Evolutionary conservation across 768 basidiomycete species (phyloP), one percentile per base, ranked within the genome.

Genomic region (Russula sp.): DNA sequence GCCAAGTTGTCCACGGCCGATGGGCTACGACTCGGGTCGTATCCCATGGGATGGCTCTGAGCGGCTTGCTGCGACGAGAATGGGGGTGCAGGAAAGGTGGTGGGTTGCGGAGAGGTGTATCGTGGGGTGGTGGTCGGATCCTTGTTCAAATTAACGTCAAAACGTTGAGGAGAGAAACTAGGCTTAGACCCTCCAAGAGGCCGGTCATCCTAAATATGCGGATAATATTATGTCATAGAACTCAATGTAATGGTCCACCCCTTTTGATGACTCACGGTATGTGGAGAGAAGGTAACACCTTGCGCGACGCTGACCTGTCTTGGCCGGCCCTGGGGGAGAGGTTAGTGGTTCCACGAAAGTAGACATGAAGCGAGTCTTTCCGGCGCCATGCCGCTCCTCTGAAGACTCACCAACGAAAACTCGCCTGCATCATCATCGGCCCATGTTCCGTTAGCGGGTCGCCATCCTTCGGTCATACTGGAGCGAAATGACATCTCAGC

Each of bases 401-500:
- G 39, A 57, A 18, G 18, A 76, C 79, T 70, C 47, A 83, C 84
- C 74, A 82, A 59, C 65, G 80, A 75, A 50, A 76, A 73, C 51
- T 78, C 77, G 61, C 75, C 80, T 60, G 73, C 79, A 56, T 68
- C 75, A 55, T 76, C 66, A 62, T 86, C 86, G 60, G 85, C 87
- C 85, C 86, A 88, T 22, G 80, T 76, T 35, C 79, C 83, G 64
- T 80, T 82, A 16, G 79, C 73, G 32, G 82, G 74, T 51, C 85
- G 77, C 84, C 85, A 86, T 35, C 75, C 74, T 53, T 86, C 85
- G 5, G 72, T 74, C 20, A 81, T 70, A 62, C 74, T 78, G 22
- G 78, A 68, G 54, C 81, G 82, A 66, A 80, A 84, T 57, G 71
- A 72, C 47, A 75, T 65, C 61, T 85, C 85, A 14, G 73, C 69